A percentile compares a stretch with the other conserved stretches of the same genome.
These are phyloP conservation scores for Seiridium unicorne DNA, from an alignment of 2,329 filamentous ascomycete genomes.

Conservation along the genomic window DNA sequence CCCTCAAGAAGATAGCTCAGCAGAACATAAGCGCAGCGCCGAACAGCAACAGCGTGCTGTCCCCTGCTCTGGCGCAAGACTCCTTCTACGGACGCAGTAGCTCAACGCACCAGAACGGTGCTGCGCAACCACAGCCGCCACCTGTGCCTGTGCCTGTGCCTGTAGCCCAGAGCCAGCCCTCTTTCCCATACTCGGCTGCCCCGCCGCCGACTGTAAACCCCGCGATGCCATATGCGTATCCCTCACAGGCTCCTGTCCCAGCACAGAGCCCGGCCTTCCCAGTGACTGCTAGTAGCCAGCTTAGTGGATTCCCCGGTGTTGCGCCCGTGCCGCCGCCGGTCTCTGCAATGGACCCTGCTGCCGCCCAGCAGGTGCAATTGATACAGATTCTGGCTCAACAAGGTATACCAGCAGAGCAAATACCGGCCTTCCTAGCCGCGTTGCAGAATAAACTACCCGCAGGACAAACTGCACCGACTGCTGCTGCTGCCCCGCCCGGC, in stretches of 20 bases:
- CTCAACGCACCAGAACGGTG: slow-evolving; percentile 20
- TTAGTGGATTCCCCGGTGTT: slow-evolving; percentile 33
- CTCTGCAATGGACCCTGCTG: slow-evolving; percentile 47
- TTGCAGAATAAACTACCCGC: slow-evolving; percentile 39
- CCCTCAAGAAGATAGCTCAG: slow-evolving; percentile 76
- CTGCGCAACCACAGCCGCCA: slow-evolving; percentile 16
- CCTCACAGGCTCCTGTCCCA: slow-evolving; percentile 39
- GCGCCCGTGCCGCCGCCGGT: slow-evolving; percentile 28
- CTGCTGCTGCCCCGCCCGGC: slow-evolving; percentile 31
- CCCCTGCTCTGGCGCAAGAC: slow-evolving; percentile 31
- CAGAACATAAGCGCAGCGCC: slow-evolving; percentile 59
- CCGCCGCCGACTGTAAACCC: slow-evolving; percentile 60
- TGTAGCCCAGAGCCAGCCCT: slow-evolving; percentile 25
- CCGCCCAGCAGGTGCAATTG: slow-evolving; percentile 71
- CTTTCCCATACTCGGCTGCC: slow-evolving; percentile 39
- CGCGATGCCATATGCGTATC: slow-evolving; percentile 43
- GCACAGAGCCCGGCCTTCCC: slow-evolving; percentile 27
- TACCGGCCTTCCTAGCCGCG: slow-evolving; percentile 57
- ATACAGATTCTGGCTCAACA: slow-evolving; percentile 74
- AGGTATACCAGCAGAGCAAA: slow-evolving; percentile 76
- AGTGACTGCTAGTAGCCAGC: slow-evolving; percentile 35
- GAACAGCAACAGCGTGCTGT: slow-evolving; percentile 41
- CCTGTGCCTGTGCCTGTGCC: slow-evolving; percentile 19
- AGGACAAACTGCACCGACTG: slow-evolving; percentile 28
- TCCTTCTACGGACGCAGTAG: slow-evolving; percentile 19